phyloP scores from a whole-genome alignment of 805 yeast species.

The Candida argentea region DNA sequence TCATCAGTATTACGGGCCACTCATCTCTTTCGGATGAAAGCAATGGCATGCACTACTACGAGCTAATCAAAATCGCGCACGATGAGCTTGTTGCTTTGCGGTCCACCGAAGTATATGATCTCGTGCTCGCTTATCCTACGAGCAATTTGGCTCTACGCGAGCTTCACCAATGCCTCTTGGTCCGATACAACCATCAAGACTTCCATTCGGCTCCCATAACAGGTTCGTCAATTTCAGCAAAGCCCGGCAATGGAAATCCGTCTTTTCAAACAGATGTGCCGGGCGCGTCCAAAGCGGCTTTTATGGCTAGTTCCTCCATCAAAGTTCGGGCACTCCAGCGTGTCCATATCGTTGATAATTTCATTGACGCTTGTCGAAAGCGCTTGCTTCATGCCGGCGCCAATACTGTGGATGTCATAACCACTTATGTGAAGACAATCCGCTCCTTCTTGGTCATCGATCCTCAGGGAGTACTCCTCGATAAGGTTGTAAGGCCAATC shows the following conservation, averaged over 20 bases:
- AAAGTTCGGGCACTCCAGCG: slow-evolving; percentile 34
- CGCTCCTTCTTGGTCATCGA: slow-evolving; percentile 68
- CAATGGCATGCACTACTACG: slow-evolving; percentile 10
- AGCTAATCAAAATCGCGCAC: slow-evolving; percentile 26
- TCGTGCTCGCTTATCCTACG: slow-evolving; percentile 44
- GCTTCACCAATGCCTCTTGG: slow-evolving; percentile 40
- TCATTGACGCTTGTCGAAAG: slow-evolving; percentile 33
- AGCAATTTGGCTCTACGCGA: slow-evolving; percentile 49
- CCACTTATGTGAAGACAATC: slow-evolving; percentile 61
- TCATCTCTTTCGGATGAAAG: slow-evolving; percentile 3
- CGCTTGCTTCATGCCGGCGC: slow-evolving; percentile 70
- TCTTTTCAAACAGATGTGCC: slow-evolving; percentile 1
- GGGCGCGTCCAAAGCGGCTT: slow-evolving; percentile 4
- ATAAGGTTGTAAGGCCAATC: slow-evolving; percentile 68
- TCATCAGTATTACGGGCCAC: slow-evolving; percentile 8
- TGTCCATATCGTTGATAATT: slow-evolving; percentile 38
- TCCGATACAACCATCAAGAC: slow-evolving; percentile 8
- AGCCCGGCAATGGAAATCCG: not conserved
- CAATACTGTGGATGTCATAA: slow-evolving; percentile 62
- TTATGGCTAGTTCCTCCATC: slow-evolving; percentile 10
- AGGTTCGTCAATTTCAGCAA: not conserved
- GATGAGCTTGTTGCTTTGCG: slow-evolving; percentile 38
- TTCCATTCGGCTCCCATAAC: not conserved
- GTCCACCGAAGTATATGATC: slow-evolving; percentile 46
- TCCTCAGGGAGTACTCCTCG: slow-evolving; percentile 76